Base-by-base conservation (phyloP, 1,284 basidiomycete genomes). In the Rhodotorula sp. region DNA sequence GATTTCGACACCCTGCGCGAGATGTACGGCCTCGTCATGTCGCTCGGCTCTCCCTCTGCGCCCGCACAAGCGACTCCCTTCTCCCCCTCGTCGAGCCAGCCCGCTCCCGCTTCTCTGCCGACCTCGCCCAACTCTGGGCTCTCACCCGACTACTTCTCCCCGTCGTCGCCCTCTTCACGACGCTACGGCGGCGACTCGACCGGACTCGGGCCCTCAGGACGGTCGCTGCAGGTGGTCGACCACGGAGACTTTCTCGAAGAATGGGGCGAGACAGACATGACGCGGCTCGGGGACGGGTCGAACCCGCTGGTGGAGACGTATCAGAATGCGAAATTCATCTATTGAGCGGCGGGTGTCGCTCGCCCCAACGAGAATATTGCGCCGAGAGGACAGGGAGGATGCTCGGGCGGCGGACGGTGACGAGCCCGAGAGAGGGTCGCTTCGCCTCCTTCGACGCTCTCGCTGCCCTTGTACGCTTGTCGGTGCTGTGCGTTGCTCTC, bases 251-350 rank as follows among this genome's bases (percentile, higher is more conserved):
- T 95, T 79, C 82, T 95, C 82, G 84, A 87, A 78, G 87, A 88
- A 55, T 94, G 92, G 77, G 91, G 87, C 34, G 88, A 93, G 75
- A 77, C 89, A 37, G 82, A 83, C 62, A 83, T 82, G 79, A 92
- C 91, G 26, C 82, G 83, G 59, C 80, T 91, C 52, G 81, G 82
- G 69, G 94, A 87, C 76, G 91, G 92, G 55, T 89, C 91, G 79
- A 95, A 95, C 79, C 92, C 93, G 2, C 83, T 95, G 83, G 76
- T 94, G 65, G 87, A 89, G 73, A 91, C 87, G 79, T 95, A 95
- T 79, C 86, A 89, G 79, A 95, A 95, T 81, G 92, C 93, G 8
- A 65, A 61, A 46, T 75, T 72, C 46, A 62, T 71, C 44, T 37
- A 54, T 5, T 72, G 53, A 66, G 65, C 28, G 28, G 50, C 5